Base-by-base conservation (phyloP, 352 stramenopile genomes). In the Phytophthora sojae region DNA sequence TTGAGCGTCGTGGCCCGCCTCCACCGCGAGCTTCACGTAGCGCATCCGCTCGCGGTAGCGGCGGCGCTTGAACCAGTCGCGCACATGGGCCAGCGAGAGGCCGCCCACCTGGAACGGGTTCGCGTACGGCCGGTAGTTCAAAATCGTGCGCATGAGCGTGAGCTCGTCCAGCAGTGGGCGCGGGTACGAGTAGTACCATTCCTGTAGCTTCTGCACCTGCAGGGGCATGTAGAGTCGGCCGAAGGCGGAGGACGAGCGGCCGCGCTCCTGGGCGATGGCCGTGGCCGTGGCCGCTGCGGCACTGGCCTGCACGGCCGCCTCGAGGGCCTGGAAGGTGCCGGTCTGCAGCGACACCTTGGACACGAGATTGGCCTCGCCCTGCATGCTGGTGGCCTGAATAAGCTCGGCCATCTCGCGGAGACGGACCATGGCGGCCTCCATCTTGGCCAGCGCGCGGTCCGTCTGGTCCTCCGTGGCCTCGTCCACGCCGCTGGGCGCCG, bases 21-120 rank as follows among this genome's bases (percentile, higher is more conserved):
- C 88, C 19, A 93, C 59, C 6, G 84, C 83, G 26, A 93, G 68
- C 73, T 92, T 92, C 6, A 94, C 76, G 37, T 90, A 93, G 21
- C 86, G 86, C 67, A 94, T 81, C 19, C 86, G 85, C 54, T 96
- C 88, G n/a, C 88, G 85, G 56, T 88, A 88, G 26, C 88, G 86
- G 30, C 88, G 86, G 2, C 86, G 86, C 73, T 96, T 93, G 71
- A 96, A 96, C 88, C 88, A 96, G 75, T 96, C 88, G 6, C 88
- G 85, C 17, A 96, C 82, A 45, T 94, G 85, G 6, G 80, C 73
- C 25, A 93, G 82, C 35, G 86, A 88, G 7, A 94, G 71, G 6
- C 85, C 83, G 42, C 76, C 76, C 7, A 85, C 64, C 29, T 88
- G 68, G 61, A 91, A 92, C 57, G 82, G 84, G 49, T 92, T 94